Percentiles rank a stretch among this genome's conserved stretches.
Conservation (phyloP, 768 basidiomycete genomes). For the Tricholoma saponaceum region DNA sequence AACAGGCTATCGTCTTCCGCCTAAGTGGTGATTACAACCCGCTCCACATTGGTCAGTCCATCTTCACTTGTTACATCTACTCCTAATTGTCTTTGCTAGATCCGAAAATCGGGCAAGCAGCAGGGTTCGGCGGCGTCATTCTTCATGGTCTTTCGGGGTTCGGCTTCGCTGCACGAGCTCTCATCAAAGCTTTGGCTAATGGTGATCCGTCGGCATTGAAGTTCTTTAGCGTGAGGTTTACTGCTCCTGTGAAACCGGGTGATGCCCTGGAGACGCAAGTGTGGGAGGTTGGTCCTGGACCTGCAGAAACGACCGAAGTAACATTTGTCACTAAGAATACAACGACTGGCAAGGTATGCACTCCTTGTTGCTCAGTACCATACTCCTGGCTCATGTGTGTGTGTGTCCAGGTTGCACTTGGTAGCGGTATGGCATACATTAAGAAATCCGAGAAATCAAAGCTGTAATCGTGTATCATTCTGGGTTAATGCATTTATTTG, state of each 20-base stretch:
- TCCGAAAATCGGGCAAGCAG: slow-evolving; percentile 63
- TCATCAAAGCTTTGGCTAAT: slow-evolving; percentile 60
- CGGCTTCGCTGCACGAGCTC: slow-evolving; percentile 76
- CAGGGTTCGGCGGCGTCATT: slow-evolving; percentile 82
- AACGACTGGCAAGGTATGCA: slow-evolving; percentile 51
- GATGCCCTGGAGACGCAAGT: slow-evolving; percentile 74
- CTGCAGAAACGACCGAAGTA: slow-evolving; percentile 54
- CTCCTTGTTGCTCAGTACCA: background rate
- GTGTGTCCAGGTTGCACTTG: slow-evolving; percentile 41
- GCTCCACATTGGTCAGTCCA: slow-evolving; percentile 58
- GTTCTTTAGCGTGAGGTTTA: slow-evolving; percentile 73
- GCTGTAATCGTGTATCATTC: slow-evolving; percentile 14
- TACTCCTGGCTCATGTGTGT: no score
- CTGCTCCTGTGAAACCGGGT: slow-evolving; percentile 79
- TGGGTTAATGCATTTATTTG: no score
- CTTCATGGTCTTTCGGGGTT: slow-evolving; percentile 81
- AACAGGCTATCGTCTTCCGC: slow-evolving; percentile 69
- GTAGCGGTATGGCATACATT: slow-evolving; percentile 62
- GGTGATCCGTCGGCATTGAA: slow-evolving; percentile 60
- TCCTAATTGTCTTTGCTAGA: slow-evolving; percentile 35
- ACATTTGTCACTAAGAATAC: slow-evolving; percentile 60
- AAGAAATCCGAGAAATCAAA: slow-evolving; percentile 35
- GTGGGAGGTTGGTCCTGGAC: slow-evolving; percentile 73
- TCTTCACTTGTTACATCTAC: background rate
- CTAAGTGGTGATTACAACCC: slow-evolving; percentile 80